Percentiles rank a stretch among this genome's conserved stretches.
phyloP scores from a whole-genome alignment of 108 stramenopile genomes.

The Chaetoceros muelleri region DNA sequence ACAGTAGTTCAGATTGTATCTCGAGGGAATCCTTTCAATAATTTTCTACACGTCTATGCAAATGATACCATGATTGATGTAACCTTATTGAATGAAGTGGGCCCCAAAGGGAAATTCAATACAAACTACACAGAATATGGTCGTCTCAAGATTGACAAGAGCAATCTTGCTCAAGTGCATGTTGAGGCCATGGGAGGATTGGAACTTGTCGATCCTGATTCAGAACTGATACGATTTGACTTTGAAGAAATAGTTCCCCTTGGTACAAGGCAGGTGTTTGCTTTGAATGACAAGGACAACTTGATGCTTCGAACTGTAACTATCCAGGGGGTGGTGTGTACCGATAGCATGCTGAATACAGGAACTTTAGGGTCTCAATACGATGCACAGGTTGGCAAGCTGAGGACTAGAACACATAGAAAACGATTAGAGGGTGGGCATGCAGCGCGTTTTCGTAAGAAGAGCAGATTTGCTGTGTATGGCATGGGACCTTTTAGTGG shows the following conservation, averaged over 20 bases:
- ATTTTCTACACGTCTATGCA: neutral
- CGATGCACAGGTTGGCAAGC: conserved; percentile 3
- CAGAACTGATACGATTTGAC: neutral
- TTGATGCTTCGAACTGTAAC: neutral
- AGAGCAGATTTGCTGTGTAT: neutral
- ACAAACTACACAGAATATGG: conserved; percentile 1
- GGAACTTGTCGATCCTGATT: neutral
- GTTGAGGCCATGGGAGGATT: neutral
- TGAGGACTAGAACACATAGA: neutral
- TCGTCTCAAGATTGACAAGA: neutral
- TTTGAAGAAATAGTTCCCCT: neutral
- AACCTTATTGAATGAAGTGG: neutral
- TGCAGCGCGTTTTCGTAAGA: neutral
- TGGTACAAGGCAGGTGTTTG: neutral
- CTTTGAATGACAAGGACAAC: neutral
- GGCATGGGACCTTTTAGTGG: neutral
- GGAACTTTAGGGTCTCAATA: neutral
- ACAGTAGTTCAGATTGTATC: conserved; percentile 3
- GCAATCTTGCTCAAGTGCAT: neutral
- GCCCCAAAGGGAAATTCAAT: neutral
- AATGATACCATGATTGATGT: conserved; percentile 2
- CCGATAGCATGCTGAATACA: neutral
- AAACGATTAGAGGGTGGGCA: neutral
- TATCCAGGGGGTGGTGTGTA: neutral
- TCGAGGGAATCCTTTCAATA: neutral